Conservation (phyloP, 495 filamentous ascomycete genomes). For the Penicillium ochrochloron region DNA sequence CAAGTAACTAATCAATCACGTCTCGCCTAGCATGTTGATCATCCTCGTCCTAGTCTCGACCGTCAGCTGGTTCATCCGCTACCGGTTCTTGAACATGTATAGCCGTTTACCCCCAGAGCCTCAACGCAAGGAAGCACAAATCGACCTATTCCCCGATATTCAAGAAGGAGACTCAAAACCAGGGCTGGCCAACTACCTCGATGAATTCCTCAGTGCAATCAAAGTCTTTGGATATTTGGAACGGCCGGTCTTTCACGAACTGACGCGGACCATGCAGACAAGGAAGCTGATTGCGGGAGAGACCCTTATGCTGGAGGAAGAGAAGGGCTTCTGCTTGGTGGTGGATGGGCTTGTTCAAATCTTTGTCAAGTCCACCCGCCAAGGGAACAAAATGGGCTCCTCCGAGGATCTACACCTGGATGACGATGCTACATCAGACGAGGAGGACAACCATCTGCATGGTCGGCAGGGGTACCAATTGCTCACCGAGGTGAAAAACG, state of each 20-base stretch:
- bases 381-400: conserved; percentile 44
- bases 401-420: conserved; percentile 26
- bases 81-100: conserved; percentile 95
- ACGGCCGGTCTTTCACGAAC: conserved; percentile 93
- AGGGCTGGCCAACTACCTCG: conserved; percentile 90
- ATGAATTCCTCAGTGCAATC: conserved; percentile 98
- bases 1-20: conserved; percentile 11
- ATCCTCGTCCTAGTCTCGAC: conserved; percentile 74
- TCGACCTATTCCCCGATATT: conserved; percentile 91
- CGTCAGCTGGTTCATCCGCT: conserved; percentile 89
- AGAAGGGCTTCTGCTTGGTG: conserved; percentile 96
- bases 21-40: conserved; percentile 70
- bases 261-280: conserved; percentile 97
- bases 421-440: conserved; percentile 59
- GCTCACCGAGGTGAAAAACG: conserved; percentile 96
- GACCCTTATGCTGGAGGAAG: conserved; percentile 91
- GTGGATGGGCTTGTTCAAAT: conserved; percentile 98
- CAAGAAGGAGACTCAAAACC: conserved; percentile 90
- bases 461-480: conserved; percentile 85
- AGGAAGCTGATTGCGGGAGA: conserved; percentile 94
- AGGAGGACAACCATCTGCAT: conserved; percentile 62
- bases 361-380: conserved; percentile 88
- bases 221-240: conserved; percentile 99
- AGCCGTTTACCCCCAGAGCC: conserved; percentile 89
- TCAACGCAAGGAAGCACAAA: conserved; percentile 90